A percentile compares a stretch with the other conserved stretches of the same genome.
Evolutionary conservation across 345 rosid genomes (phyloP).

Genomic region (Moricandia arvensis): DNA sequence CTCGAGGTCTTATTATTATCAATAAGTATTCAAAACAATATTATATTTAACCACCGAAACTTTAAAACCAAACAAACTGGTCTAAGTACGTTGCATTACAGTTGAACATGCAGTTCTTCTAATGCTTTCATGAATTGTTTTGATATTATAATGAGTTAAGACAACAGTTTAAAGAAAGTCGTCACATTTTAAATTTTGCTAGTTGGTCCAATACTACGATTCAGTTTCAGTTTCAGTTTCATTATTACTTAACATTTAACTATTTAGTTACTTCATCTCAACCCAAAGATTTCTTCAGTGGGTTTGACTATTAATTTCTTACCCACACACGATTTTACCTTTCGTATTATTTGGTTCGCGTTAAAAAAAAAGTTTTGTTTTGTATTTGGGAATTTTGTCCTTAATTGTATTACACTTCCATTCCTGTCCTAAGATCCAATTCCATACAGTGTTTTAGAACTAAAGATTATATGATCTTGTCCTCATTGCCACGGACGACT

Average conservation of each 20-base stretch:
- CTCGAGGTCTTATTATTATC: conserved; percentile 28
- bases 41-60: conserved; percentile 18
- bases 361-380: background rate
- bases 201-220: background rate
- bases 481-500: background rate
- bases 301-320: background rate
- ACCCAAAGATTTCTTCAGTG: background rate
- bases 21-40: background rate
- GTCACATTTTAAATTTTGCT: background rate
- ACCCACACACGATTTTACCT: background rate
- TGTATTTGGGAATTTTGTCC: too few relatives aligned
- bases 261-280: background rate
- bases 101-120: conserved; percentile 28
- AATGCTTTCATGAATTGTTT: background rate
- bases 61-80: background rate
- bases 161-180: background rate
- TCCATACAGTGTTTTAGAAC: background rate
- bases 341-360: background rate
- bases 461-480: conserved; percentile 13
- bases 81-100: conserved; percentile 33
- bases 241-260: background rate
- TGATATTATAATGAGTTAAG: background rate
- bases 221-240: background rate
- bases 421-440: too few relatives aligned
- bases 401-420: background rate